These are phyloP conservation scores for Neurospora discreta DNA, from an alignment of 495 filamentous ascomycete species.

Conservation along the genomic window DNA sequence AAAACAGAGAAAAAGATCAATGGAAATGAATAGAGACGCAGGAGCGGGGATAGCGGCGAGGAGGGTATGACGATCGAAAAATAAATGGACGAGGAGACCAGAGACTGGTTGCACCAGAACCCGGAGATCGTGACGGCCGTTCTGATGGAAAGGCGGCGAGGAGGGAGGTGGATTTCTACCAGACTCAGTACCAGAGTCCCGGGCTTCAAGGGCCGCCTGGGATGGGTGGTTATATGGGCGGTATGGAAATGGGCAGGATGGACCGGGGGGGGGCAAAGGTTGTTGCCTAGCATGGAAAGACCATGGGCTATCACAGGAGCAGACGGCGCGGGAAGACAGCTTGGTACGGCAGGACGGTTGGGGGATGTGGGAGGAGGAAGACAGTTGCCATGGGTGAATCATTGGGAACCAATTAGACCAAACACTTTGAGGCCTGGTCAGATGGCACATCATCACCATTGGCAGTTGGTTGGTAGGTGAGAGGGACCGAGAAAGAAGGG, in stretches of 20 bases:
- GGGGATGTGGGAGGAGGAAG: neutral
- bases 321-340: neutral
- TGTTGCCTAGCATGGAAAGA: neutral
- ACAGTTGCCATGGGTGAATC: neutral
- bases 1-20: no score
- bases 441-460: slow-evolving; percentile 1
- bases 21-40: neutral
- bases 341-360: neutral
- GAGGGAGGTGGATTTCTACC: slow-evolving; percentile 25
- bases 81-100: neutral
- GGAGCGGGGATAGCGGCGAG: neutral
- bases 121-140: slow-evolving; percentile 30
- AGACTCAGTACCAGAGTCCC: neutral
- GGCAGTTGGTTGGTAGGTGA: neutral
- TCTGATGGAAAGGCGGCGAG: slow-evolving; percentile 30
- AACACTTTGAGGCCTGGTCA: neutral
- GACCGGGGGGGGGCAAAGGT: neutral
- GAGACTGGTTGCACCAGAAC: slow-evolving; percentile 22
- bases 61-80: neutral
- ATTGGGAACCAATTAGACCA: neutral
- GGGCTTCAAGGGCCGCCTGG: neutral
- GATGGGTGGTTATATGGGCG: neutral
- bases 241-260: neutral
- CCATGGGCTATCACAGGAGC: neutral
- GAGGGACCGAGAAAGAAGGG: neutral